phyloP scores from a whole-genome alignment of 352 stramenopile genomes.

The Pythium vanterpoolii region DNA sequence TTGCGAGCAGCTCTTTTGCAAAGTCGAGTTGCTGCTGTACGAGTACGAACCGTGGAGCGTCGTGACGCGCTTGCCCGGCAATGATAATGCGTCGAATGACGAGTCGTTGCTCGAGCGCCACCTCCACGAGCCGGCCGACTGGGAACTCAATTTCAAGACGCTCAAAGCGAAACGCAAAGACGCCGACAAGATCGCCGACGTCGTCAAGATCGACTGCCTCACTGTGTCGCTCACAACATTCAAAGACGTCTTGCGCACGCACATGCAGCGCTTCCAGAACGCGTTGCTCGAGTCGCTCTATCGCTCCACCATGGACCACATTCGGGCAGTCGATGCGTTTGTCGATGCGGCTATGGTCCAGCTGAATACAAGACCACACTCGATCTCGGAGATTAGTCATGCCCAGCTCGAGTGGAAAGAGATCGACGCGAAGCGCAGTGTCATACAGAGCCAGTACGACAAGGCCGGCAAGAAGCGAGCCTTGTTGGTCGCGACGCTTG shows the following conservation, averaged over 20 bases:
- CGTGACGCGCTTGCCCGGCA: conserved; percentile 40
- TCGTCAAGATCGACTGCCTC: conserved; percentile 91
- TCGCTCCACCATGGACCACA: conserved; percentile 70
- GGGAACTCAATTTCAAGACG: conserved; percentile 90
- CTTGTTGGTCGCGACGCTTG: conserved; percentile 58
- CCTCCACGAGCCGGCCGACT: conserved; percentile 69
- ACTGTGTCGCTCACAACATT: conserved; percentile 84
- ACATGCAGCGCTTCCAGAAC: conserved; percentile 86
- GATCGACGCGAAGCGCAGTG: conserved; percentile 65
- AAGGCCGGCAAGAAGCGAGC: conserved; percentile 85
- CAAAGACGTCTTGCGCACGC: conserved; percentile 84
- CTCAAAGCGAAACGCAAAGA: conserved; percentile 90
- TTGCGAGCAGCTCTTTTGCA: conserved; percentile 88
- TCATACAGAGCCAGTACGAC: conserved; percentile 54
- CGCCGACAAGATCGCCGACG: conserved; percentile 90
- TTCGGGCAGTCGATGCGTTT: conserved; percentile 88
- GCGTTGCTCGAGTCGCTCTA: conserved; percentile 80
- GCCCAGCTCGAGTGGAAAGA: conserved; percentile 91
- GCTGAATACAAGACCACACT: conserved; percentile 85
- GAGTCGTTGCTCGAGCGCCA: conserved; percentile 79
- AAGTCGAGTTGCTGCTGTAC: conserved; percentile 61
- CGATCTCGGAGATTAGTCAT: conserved; percentile 90
- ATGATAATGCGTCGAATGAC: conserved; percentile 39
- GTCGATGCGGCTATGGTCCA: conserved; percentile 87
- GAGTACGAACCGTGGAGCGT: conserved; percentile 87